A percentile compares a stretch with the other conserved stretches of the same genome.
Conservation (phyloP, 2,329 filamentous ascomycete species). For the Biscogniauxia marginata region DNA sequence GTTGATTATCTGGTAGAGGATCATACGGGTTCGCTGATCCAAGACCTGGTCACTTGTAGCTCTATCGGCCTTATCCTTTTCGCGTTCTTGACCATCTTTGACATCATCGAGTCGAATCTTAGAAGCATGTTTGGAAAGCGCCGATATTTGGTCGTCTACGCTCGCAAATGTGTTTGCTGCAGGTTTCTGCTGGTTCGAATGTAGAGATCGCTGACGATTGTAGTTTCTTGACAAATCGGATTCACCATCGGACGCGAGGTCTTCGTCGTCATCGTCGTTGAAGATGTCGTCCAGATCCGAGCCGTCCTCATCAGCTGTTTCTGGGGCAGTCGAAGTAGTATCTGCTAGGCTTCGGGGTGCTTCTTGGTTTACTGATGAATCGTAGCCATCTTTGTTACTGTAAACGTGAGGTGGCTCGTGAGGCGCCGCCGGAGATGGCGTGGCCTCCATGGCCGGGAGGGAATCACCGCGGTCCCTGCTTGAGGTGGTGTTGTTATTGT, state of each 20-base stretch:
- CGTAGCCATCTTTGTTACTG: slow-evolving; percentile 44
- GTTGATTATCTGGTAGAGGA: slow-evolving; percentile 94
- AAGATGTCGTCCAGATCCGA: slow-evolving; percentile 42
- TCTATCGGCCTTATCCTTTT: slow-evolving; percentile 87
- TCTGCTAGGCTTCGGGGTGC: slow-evolving; percentile 8
- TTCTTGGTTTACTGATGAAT: slow-evolving; percentile 35
- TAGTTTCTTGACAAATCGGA: slow-evolving; percentile 81
- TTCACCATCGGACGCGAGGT: slow-evolving; percentile 51
- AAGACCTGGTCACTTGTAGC: slow-evolving; percentile 94
- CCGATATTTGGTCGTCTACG: slow-evolving; percentile 83
- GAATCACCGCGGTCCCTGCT: not conserved
- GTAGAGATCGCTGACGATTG: slow-evolving; percentile 76
- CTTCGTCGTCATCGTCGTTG: slow-evolving; percentile 43
- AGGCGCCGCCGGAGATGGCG: slow-evolving; percentile 37
- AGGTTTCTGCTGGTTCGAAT: slow-evolving; percentile 76
- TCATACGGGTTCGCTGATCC: slow-evolving; percentile 92
- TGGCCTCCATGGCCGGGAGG: slow-evolving; percentile 17
- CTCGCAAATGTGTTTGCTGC: slow-evolving; percentile 75
- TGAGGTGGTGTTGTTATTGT: too few species aligned
- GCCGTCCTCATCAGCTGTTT: slow-evolving; percentile 29
- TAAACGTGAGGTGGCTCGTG: slow-evolving; percentile 47
- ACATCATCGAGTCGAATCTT: slow-evolving; percentile 78
- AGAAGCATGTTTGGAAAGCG: slow-evolving; percentile 78
- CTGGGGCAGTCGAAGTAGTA: slow-evolving; percentile 33
- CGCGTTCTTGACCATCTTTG: slow-evolving; percentile 52